phyloP scores from a whole-genome alignment of 768 basidiomycete species.

The Russula vinacea region DNA sequence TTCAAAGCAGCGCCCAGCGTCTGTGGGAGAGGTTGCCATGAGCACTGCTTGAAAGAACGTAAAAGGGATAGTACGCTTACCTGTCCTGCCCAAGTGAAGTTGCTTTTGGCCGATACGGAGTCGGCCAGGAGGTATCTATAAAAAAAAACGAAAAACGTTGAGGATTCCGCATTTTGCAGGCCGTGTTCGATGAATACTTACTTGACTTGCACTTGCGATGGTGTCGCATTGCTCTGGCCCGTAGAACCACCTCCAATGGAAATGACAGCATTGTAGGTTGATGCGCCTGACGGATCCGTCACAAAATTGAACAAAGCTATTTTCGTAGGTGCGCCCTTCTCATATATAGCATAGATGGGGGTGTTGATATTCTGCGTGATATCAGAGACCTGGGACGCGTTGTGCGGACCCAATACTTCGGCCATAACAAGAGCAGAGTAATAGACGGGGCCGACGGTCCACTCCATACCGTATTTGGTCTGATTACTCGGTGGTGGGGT shows the following conservation, averaged over 20 bases:
- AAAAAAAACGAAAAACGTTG: not conserved
- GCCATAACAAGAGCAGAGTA: slow-evolving; percentile 70
- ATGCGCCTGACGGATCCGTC: slow-evolving; percentile 54
- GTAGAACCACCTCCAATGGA: slow-evolving; percentile 46
- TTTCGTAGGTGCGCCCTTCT: slow-evolving; percentile 57
- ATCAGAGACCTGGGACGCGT: slow-evolving; percentile 64
- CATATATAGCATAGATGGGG: slow-evolving; percentile 70
- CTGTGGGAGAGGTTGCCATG: slow-evolving; percentile 34
- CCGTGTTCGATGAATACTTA: slow-evolving; percentile 35
- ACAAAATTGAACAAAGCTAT: slow-evolving; percentile 74
- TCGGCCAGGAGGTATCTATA: slow-evolving; percentile 56
- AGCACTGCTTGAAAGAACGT: not conserved
- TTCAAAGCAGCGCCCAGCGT: slow-evolving; percentile 59
- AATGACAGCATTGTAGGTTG: slow-evolving; percentile 51
- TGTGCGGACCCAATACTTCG: slow-evolving; percentile 63
- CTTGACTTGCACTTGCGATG: slow-evolving; percentile 54
- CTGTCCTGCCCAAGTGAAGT: slow-evolving; percentile 79
- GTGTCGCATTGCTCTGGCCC: slow-evolving; percentile 41
- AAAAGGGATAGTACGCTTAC: slow-evolving; percentile 37
- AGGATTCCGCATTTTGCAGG: not conserved
- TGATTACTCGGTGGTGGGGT: slow-evolving; percentile 53
- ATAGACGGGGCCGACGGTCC: slow-evolving; percentile 72
- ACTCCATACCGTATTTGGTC: slow-evolving; percentile 51
- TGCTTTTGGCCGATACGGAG: slow-evolving; percentile 55
- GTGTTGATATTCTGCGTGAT: slow-evolving; percentile 49